phyloP scores from a whole-genome alignment of 768 basidiomycete species.

The Exsudoporus frostii region DNA sequence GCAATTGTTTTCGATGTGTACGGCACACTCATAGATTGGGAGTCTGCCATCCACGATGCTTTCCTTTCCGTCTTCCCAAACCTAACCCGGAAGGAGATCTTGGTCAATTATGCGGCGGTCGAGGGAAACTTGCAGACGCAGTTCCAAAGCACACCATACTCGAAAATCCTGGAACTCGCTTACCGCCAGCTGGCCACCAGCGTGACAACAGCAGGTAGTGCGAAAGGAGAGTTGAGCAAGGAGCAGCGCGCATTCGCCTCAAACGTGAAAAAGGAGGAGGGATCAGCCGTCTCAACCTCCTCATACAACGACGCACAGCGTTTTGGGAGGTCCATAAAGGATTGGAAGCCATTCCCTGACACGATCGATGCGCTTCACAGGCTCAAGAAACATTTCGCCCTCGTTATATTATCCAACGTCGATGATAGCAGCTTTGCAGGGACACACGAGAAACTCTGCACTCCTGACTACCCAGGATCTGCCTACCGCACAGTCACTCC shows the following conservation, averaged over 20 bases:
- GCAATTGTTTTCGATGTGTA: conserved; percentile 75
- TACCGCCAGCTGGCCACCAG: conserved; percentile 32
- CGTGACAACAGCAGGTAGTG: conserved; percentile 35
- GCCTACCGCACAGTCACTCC: conserved; percentile 41
- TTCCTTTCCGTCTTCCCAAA: conserved; percentile 33
- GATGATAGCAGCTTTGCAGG: conserved; percentile 59
- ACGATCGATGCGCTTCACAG: conserved; percentile 55
- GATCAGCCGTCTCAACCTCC: background rate
- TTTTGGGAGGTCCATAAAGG: conserved; percentile 58
- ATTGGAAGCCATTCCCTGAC: conserved; percentile 70
- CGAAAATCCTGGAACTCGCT: conserved; percentile 52
- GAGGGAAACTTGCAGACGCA: conserved; percentile 58
- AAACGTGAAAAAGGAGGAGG: background rate
- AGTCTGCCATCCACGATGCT: conserved; percentile 56
- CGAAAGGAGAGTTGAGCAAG: conserved; percentile 11
- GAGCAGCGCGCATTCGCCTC: conserved; percentile 18
- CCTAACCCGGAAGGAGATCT: conserved; percentile 35
- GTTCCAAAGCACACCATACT: conserved; percentile 57
- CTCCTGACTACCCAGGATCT: conserved; percentile 9
- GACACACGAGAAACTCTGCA: conserved; percentile 51
- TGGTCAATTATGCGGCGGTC: conserved; percentile 48
- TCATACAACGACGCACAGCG: conserved; percentile 33
- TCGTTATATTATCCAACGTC: conserved; percentile 75
- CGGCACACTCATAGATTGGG: conserved; percentile 77
- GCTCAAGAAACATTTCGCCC: conserved; percentile 61